Evolutionary conservation across 441 rosid genomes (phyloP), one percentile per base, ranked within the genome.

Genomic region (Erodium chrysanthum): DNA sequence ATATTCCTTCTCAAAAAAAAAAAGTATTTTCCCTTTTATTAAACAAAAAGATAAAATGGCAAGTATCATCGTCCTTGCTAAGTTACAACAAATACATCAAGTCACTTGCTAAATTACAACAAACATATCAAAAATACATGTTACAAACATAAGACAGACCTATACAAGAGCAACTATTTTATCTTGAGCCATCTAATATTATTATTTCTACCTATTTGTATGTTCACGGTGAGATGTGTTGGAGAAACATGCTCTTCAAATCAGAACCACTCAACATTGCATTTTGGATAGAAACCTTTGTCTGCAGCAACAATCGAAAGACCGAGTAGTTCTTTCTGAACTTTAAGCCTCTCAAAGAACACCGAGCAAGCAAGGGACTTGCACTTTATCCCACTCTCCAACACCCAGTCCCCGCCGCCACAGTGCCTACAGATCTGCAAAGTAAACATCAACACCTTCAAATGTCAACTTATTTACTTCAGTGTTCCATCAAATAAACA

Each of bases 331-430:
- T 91, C 97, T 75, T 86, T 94, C 86, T 91, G 97, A 78, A 89
- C 96, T 78, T 89, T 94, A 46, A 84, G 77, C 70, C 98, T 86
- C 85, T 91, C 96, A 3, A 82, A 94, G 77, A 94, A 89, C 31
- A 94, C 97, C 0, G 96, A 82, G 80, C 97, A 94, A 7, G 96
- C 96, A 0, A 91, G 96, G 0, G 96, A 91, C 46, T 74, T 81
- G 82, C 98, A 94, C 76, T 89, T 94, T 69, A 94, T 85, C 68
- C 98, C 98, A 7, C 81, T 78, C 66, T 89, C 90, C 79, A 91
- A 69, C 54, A 94, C 68, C 98, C 98, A 94, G 79, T 91, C 97
- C 33, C 96, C 98, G 1, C 98, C 98, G 66, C 98, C 96, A 80
- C 98, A 94, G 15, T 94, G 90, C 66, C 89, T 76, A 71, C 97